A percentile compares a stretch with the other conserved stretches of the same genome.
These are phyloP conservation scores for Populus hybrid DNA, from an alignment of 441 rosid genomes.

Conservation along the genomic window DNA sequence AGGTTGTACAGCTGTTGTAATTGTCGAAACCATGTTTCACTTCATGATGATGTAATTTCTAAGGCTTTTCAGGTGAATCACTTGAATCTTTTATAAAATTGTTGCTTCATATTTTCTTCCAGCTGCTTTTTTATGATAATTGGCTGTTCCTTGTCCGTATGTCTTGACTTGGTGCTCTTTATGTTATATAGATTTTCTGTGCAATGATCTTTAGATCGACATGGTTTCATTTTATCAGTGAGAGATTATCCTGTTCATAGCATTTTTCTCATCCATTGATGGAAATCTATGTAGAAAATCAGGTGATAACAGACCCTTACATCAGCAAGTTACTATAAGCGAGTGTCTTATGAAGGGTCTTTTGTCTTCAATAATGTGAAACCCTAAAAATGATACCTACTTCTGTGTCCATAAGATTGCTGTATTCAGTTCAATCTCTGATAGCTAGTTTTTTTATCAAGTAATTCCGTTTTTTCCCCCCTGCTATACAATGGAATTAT, in stretches of 20 bases:
- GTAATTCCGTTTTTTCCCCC: neutral
- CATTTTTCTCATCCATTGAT: neutral
- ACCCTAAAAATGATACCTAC: neutral
- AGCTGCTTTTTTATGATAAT: neutral
- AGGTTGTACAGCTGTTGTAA: conserved; percentile 80
- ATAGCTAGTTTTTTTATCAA: neutral
- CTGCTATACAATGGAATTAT: neutral
- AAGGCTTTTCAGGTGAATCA: conserved; percentile 84
- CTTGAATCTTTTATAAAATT: conserved; percentile 13
- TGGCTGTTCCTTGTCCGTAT: neutral
- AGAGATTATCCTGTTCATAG: neutral
- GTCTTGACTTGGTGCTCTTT: too few relatives aligned
- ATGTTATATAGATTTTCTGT: neutral
- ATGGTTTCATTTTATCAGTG: neutral
- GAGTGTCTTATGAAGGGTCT: neutral
- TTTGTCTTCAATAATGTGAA: neutral
- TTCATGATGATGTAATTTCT: conserved; percentile 85
- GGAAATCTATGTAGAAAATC: neutral
- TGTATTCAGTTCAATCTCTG: neutral
- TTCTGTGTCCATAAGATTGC: neutral
- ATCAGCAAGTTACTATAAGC: neutral
- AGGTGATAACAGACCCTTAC: neutral
- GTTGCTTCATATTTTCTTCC: neutral
- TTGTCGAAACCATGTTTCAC: conserved; percentile 76
- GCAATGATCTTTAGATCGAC: neutral